Evolutionary conservation across 345 rosid genomes (phyloP).

Genomic region (Cardamine chenopodiifolia): DNA sequence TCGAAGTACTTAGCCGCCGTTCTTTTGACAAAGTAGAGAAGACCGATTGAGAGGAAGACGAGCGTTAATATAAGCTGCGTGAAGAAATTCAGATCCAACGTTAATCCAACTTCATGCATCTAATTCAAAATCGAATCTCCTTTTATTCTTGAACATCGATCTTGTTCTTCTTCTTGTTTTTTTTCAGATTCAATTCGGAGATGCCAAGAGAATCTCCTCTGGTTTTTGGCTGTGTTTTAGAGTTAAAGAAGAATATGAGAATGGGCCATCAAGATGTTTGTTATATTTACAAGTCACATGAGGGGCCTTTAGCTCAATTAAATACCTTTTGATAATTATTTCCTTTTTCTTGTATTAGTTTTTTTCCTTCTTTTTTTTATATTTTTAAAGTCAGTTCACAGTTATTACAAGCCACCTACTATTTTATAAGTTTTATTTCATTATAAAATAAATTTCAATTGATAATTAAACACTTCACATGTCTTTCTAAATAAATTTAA

Average conservation of each 20-base stretch:
- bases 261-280: neutral
- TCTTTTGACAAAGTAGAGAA: conserved; percentile 66
- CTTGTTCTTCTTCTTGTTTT: conserved; percentile 11
- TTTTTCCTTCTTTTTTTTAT: neutral
- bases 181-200: conserved; percentile 38
- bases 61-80: conserved; percentile 61
- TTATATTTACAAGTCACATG: neutral
- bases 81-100: conserved; percentile 82
- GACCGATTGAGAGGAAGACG: conserved; percentile 52
- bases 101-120: conserved; percentile 79
- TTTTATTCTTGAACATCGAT: conserved; percentile 29
- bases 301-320: neutral
- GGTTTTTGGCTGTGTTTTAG: conserved; percentile 10
- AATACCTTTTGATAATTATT: neutral
- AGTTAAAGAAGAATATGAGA: neutral
- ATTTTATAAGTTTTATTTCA: neutral
- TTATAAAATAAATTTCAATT: neutral
- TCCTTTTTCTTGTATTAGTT: neutral
- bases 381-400: neutral
- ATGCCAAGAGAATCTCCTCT: conserved; percentile 35
- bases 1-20: conserved; percentile 92
- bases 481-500: neutral
- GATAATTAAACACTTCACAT: neutral
- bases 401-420: conserved; percentile 1
- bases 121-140: conserved; percentile 32